Base-by-base conservation (phyloP, 768 basidiomycete species). In the Strobilomyces dryophilus region DNA sequence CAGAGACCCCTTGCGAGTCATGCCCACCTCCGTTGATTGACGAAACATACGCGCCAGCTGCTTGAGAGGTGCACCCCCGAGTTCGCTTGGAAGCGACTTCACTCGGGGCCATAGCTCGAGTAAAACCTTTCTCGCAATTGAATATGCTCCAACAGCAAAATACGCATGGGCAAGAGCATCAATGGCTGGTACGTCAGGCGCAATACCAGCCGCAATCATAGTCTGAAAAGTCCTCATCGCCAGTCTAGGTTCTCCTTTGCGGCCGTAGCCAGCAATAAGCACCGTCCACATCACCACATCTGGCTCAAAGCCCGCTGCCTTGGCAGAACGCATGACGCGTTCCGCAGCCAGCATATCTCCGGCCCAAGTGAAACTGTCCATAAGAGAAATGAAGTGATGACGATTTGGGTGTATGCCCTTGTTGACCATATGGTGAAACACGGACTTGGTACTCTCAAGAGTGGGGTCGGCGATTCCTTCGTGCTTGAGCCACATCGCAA, bases 241-340 rank as follows among this genome's bases (percentile, higher is more conserved):
- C 26, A 70, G 64, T 4, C 71, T 70, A 6, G 86, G 80, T 31
- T 81, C 70, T 14, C 80, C 78, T 47, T 76, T 74, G n/a, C 81
- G 79, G 20, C 80, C 86, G 66, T 85, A 79, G 3, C 87, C 90
- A 34, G 76, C 74, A 59, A 94, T 84, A 55, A 94, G 76, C 55
- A 85, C 83, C 24, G 90, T 92, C 73, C 83, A 88, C 78, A 89
- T 81, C 42, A 84, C 78, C 18, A 80, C 76, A 58, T 84, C 82
- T 20, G 84, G 79, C 21, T 73, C 67, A 53, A 86, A 65, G 24
- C 83, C 81, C 5, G 76, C 73, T 37, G 72, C 68, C 37, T 65
- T 61, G 26, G 83, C 80, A 17, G 80, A 69, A 54, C 68, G 70
- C 73, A 94, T 76, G 40, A 83, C 71, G 47, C 74, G 73, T 52